These are phyloP conservation scores for Primulina tabacum DNA, from an alignment of 257 asterid species.

Conservation along the genomic window DNA sequence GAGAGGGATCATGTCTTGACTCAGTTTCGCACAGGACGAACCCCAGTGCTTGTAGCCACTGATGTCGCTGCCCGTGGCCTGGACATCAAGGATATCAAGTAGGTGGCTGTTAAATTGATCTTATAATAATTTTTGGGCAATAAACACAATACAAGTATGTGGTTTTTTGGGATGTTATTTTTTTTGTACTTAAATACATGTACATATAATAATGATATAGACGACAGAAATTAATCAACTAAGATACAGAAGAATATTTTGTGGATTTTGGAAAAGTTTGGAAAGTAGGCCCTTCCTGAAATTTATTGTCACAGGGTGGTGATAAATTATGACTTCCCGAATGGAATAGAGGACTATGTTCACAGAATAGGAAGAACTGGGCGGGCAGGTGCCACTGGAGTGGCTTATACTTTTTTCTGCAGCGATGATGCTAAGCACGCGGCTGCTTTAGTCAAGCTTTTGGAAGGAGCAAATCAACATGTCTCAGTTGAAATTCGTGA, in stretches of 20 bases:
- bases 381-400: conserved; percentile 96
- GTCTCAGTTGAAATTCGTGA: conserved; percentile 76
- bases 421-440: conserved; percentile 88
- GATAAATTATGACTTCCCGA: conserved; percentile 89
- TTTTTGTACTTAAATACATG: too few species aligned
- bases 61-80: conserved; percentile 99
- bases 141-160: not conserved
- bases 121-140: not conserved
- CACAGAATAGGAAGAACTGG: conserved; percentile 99
- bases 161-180: too few species aligned
- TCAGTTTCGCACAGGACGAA: conserved; percentile 83
- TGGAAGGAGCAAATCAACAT: conserved; percentile 85
- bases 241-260: too few species aligned
- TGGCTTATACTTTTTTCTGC: conserved; percentile 71
- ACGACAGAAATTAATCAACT: too few species aligned
- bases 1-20: conserved; percentile 89
- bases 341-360: conserved; percentile 92
- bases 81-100: conserved; percentile 97
- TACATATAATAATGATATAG: too few species aligned
- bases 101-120: conserved; percentile 16
- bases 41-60: conserved; percentile 94
- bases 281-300: not conserved
- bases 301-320: conserved; percentile 63
- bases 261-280: not conserved
- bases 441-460: conserved; percentile 69